Evolutionary conservation across 306 rosid genomes (phyloP).

Genomic region (Macrotyloma uniflorum): DNA sequence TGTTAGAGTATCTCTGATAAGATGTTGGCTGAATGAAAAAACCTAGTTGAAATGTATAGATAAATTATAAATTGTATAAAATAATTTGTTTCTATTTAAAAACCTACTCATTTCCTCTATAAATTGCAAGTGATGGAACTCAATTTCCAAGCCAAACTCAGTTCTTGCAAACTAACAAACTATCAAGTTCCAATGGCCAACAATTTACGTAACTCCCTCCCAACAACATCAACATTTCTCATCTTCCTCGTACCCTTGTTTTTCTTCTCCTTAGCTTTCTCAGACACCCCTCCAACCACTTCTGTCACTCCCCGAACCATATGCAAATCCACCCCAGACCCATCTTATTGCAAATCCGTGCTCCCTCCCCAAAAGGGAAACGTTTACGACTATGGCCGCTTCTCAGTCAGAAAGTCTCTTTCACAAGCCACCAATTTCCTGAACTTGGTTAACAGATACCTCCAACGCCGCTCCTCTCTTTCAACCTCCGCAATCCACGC

Average conservation of each 20-base stretch:
- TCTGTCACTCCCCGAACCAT: constrained; percentile 38
- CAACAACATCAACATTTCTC: constrained; percentile 25
- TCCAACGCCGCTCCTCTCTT: constrained; percentile 36
- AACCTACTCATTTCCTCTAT: neutral
- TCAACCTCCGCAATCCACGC: constrained; percentile 52
- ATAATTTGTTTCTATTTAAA: too few relatives aligned
- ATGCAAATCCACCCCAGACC: constrained; percentile 70
- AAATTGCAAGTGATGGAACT: constrained; percentile 2
- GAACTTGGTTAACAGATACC: constrained; percentile 45
- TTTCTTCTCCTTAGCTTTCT: constrained; percentile 24
- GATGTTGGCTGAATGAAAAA: too few relatives aligned
- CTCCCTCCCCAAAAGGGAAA: constrained; percentile 56
- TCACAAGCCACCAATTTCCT: constrained; percentile 60
- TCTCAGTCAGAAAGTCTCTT: constrained; percentile 53
- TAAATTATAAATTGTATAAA: too few relatives aligned
- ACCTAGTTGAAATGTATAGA: too few relatives aligned
- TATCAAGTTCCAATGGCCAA: constrained; percentile 33
- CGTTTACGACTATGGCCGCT: constrained; percentile 57
- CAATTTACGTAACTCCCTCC: constrained; percentile 14
- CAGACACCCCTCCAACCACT: constrained; percentile 31
- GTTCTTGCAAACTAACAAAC: neutral
- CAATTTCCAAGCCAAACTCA: neutral
- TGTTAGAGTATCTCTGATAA: too few relatives aligned
- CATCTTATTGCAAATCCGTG: constrained; percentile 59
- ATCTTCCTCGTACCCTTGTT: constrained; percentile 12